phyloP scores from a whole-genome alignment of 768 basidiomycete genomes.

The Hortiboletus campestris region DNA sequence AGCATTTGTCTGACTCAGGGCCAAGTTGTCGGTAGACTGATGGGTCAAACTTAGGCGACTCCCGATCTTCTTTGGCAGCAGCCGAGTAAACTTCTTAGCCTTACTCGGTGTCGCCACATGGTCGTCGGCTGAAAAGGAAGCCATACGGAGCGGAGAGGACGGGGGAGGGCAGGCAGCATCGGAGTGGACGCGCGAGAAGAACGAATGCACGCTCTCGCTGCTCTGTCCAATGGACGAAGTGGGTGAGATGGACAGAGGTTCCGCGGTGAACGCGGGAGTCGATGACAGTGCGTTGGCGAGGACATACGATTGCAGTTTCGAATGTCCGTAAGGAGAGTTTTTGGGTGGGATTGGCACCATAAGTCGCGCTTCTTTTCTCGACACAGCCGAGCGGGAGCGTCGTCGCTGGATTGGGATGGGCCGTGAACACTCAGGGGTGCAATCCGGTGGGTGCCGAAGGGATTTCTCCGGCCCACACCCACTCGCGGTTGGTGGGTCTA shows the following conservation, averaged over 20 bases:
- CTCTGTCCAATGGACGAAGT: slow-evolving; percentile 25
- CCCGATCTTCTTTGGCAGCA: slow-evolving; percentile 33
- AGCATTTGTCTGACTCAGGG: slow-evolving; percentile 20
- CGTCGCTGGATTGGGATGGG: slow-evolving; percentile 29
- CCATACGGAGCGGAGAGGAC: slow-evolving; percentile 25
- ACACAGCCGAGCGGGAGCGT: slow-evolving; percentile 35
- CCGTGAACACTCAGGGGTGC: slow-evolving; percentile 8
- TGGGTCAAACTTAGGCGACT: slow-evolving; percentile 29
- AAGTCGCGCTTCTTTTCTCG: slow-evolving; percentile 30
- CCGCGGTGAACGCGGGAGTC: slow-evolving; percentile 28
- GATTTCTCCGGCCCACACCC: slow-evolving; percentile 13
- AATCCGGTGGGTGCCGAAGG: slow-evolving; percentile 9
- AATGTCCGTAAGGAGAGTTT: slow-evolving; percentile 34
- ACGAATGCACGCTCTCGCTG: slow-evolving; percentile 28
- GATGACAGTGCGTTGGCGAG: slow-evolving; percentile 25
- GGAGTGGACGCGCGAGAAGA: slow-evolving; percentile 18
- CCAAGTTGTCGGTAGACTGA: slow-evolving; percentile 27
- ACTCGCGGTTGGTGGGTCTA: slow-evolving; percentile 5
- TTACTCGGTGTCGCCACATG: slow-evolving; percentile 19
- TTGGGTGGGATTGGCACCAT: slow-evolving; percentile 22
- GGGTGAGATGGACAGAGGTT: slow-evolving; percentile 27
- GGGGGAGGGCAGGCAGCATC: slow-evolving; percentile 22
- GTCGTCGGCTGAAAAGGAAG: slow-evolving; percentile 27
- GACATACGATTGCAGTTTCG: slow-evolving; percentile 26
- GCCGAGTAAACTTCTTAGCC: slow-evolving; percentile 27